Evolutionary conservation across 164 flowering plant species (phyloP).

Genomic region (Kalanchoe fedtschenkoi): DNA sequence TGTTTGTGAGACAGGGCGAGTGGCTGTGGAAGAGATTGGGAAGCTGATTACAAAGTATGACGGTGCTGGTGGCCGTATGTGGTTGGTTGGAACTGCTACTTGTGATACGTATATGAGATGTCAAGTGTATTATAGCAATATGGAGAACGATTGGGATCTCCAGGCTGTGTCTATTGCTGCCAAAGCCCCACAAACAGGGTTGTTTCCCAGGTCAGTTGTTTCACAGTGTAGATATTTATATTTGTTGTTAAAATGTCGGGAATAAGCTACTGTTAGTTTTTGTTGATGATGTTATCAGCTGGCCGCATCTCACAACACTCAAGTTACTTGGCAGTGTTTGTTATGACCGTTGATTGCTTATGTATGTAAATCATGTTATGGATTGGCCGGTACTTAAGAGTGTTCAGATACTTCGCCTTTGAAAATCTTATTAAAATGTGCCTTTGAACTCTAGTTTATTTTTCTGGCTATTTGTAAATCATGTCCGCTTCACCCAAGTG

Average conservation of each 20-base stretch:
- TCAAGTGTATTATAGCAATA: conserved; percentile 73
- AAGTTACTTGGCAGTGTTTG: background rate
- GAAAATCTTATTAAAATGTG: background rate
- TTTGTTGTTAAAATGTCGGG: too few species aligned
- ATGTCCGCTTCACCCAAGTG: too few species aligned
- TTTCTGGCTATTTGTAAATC: too few species aligned
- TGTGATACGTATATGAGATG: conserved; percentile 94
- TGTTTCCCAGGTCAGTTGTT: conserved; percentile 61
- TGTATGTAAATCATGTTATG: background rate
- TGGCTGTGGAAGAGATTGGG: conserved; percentile 61
- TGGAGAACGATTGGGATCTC: conserved; percentile 96
- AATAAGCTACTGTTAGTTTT: too few species aligned
- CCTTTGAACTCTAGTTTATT: background rate
- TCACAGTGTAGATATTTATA: background rate
- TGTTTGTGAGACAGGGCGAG: conserved; percentile 39
- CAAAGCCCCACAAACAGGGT: conserved; percentile 45
- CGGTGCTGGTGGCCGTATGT: conserved; percentile 33
- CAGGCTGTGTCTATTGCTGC: conserved; percentile 80
- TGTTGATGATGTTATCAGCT: background rate
- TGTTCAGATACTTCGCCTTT: background rate
- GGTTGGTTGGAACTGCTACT: conserved; percentile 91
- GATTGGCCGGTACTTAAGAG: background rate
- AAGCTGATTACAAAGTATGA: conserved; percentile 45
- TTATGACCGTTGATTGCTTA: background rate
- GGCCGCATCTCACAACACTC: background rate